Evolutionary conservation across 2,329 filamentous ascomycete genomes (phyloP).

Genomic region (Karstenula rhodostoma): DNA sequence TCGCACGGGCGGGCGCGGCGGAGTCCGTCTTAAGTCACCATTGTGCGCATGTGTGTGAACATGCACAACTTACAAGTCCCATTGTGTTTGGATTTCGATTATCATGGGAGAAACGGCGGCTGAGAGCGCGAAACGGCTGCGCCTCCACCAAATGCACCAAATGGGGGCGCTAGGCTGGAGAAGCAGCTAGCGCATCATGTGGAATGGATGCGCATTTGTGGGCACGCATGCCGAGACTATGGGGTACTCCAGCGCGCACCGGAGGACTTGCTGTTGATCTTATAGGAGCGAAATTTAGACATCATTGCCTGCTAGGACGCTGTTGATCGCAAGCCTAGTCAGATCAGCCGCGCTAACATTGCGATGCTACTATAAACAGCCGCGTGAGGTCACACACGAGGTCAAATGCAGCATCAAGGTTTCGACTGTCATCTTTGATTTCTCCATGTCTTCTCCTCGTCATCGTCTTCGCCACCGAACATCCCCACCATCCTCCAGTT

Average conservation of each 20-base stretch:
- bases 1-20: neutral
- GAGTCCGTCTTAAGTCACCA: neutral
- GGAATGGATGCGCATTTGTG: slow-evolving; percentile 5
- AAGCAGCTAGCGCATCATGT: neutral
- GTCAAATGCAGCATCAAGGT: neutral
- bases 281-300: no score
- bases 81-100: neutral
- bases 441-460: neutral
- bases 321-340: neutral
- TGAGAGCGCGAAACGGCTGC: neutral
- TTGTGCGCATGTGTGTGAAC: neutral
- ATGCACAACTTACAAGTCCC: neutral
- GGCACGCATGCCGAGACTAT: neutral
- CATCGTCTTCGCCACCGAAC: neutral
- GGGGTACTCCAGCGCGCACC: neutral
- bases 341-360: neutral
- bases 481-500: no score
- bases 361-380: neutral
- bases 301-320: neutral
- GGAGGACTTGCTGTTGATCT: no score
- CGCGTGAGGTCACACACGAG: neutral
- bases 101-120: neutral
- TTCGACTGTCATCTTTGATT: neutral
- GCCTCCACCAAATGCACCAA: slow-evolving; percentile 6
- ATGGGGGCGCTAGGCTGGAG: neutral